Conservation (phyloP, 2,329 filamentous ascomycete genomes). For the Penicillium italicum region DNA sequence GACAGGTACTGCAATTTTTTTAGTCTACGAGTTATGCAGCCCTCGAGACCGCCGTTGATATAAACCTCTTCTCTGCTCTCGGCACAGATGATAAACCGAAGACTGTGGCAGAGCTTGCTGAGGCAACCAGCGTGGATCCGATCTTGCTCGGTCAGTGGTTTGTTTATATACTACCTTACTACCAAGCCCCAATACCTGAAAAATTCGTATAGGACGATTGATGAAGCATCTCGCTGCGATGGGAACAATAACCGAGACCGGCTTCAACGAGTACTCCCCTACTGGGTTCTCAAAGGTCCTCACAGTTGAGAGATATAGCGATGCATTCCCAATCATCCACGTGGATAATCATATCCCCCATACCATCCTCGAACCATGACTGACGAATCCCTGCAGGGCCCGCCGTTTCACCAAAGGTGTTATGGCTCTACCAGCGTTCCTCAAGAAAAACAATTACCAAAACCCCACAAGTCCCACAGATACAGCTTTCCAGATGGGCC, state of each 20-base stretch:
- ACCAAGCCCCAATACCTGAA: neutral
- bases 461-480: constrained; percentile 23
- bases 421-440: constrained; percentile 20
- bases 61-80: neutral
- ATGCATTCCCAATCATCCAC: neutral
- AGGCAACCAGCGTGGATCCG: neutral
- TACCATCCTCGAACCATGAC: neutral
- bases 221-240: constrained; percentile 35
- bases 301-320: neutral
- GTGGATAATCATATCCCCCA: neutral
- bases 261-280: constrained; percentile 28
- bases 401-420: constrained; percentile 18
- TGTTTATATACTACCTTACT: neutral
- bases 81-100: neutral
- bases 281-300: constrained; percentile 27
- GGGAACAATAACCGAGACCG: constrained; percentile 30
- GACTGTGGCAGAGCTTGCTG: neutral
- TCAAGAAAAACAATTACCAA: constrained; percentile 24
- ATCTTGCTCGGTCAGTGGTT: neutral
- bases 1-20: neutral
- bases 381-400: neutral
- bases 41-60: neutral
- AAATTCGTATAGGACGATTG: constrained; percentile 20
- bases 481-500: constrained; percentile 24
- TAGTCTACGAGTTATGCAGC: constrained; percentile 2